Evolutionary conservation across 2,329 filamentous ascomycete genomes (phyloP).

Genomic region (Calonectria crousiana): DNA sequence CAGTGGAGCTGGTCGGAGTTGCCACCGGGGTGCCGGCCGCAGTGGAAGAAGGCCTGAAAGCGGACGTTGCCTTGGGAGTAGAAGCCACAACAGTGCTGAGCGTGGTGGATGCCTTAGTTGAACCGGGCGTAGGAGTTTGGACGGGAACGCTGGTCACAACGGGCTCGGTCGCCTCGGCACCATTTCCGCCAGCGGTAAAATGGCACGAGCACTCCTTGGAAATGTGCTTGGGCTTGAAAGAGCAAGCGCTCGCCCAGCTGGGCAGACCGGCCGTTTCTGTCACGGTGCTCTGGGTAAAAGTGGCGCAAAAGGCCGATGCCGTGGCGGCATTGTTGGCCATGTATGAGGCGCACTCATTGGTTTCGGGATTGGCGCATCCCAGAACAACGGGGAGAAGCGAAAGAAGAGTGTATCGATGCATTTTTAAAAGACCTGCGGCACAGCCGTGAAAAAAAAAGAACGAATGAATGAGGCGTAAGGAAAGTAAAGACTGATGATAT

Average conservation of each 20-base stretch:
- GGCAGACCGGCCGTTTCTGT: slow-evolving; percentile 45
- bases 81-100: slow-evolving; percentile 33
- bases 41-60: slow-evolving; percentile 8
- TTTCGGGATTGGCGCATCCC: slow-evolving; percentile 37
- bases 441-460: slow-evolving; percentile 30
- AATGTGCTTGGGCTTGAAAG: slow-evolving; percentile 44
- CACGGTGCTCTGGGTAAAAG: slow-evolving; percentile 29
- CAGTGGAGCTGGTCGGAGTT: slow-evolving; percentile 9
- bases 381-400: slow-evolving; percentile 39
- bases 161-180: slow-evolving; percentile 12
- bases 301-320: slow-evolving; percentile 33
- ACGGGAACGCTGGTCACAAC: slow-evolving; percentile 21
- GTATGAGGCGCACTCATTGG: slow-evolving; percentile 38
- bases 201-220: slow-evolving; percentile 49
- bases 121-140: slow-evolving; percentile 17
- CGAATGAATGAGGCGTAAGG: slow-evolving; percentile 23
- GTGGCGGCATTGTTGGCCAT: slow-evolving; percentile 32
- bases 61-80: not conserved
- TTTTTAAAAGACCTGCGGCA: slow-evolving; percentile 29
- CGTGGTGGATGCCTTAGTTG: slow-evolving; percentile 23
- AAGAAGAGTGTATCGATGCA: slow-evolving; percentile 38
- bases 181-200: slow-evolving; percentile 37
- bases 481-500: not conserved
- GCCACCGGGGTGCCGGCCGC: not conserved
- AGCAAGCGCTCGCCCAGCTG: slow-evolving; percentile 46